Base-by-base conservation (phyloP, 495 filamentous ascomycete genomes). In the Articulospora tetracladia region DNA sequence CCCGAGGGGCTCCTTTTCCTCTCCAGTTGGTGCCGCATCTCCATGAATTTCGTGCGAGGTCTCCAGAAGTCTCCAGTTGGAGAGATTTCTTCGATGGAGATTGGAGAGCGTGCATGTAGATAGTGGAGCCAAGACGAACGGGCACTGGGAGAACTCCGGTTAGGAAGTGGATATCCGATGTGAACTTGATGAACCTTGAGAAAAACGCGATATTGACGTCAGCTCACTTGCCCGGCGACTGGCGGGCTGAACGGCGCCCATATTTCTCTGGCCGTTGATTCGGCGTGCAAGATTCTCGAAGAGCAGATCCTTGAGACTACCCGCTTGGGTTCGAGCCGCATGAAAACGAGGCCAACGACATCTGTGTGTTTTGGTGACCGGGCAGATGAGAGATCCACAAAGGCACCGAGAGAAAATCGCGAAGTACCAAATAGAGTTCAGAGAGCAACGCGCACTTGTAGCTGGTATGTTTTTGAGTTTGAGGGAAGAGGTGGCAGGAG, bases 361-460 rank as follows among this genome's bases (percentile, higher is more conserved):
- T 34, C 25, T 32, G n/a, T 32, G 12, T 19, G 25, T 44, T 7
- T 44, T 17, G 4, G 39, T 19, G 53, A 34, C 17, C 51, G 25
- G 24, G 34, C 28, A 47, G 19, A 53, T 11, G 17, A 10, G 1
- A 30, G 49, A 50, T 59, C 60, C 60, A 63, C 60, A 58, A 63
- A 55, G 26, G 28, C 15, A 49, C 60, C 60, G 60, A 63, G 19
- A 22, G 34, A 19, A 53, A 25, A 7, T 25, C 11, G 4, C 3
- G 10, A 17, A 44, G 10, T 11, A 44, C n/a, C 17, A 44, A 44
- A 44, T 17, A 44, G 15, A 7, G 7, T 44, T 44, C n/a, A 3
- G 6, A 32, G 4, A 32, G 30, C 30, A 32, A 32, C 30, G 30
- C 30, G 30, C 30, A n/a, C 30, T 32, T 32, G 4, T 32, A 4